Evolutionary conservation across 2,329 filamentous ascomycete species (phyloP).

Genomic region (Trichothecium sympodiale): DNA sequence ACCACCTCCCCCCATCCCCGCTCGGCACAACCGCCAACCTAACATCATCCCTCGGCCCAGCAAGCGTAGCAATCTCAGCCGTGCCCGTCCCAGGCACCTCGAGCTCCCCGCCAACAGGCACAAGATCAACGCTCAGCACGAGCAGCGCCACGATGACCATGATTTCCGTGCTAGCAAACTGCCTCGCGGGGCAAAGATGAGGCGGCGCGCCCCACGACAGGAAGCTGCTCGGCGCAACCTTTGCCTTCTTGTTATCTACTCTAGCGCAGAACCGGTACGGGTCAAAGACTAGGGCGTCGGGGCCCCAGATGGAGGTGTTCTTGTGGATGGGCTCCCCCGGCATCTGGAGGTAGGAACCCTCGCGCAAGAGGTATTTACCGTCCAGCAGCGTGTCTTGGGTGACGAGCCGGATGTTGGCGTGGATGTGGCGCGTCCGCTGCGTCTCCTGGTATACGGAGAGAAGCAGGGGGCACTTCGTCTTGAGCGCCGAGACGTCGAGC

Average conservation of each 20-base stretch:
- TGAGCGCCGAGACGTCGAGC: slow-evolving; percentile 21
- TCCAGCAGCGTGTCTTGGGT: slow-evolving; percentile 21
- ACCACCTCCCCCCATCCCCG: too few relatives aligned
- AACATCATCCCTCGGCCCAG: too few relatives aligned
- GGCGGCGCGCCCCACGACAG: slow-evolving; percentile 17
- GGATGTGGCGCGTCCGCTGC: slow-evolving; percentile 15
- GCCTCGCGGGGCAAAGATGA: slow-evolving; percentile 16
- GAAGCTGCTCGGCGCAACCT: slow-evolving; percentile 3
- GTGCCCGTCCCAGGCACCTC: too few relatives aligned
- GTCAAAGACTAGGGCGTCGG: slow-evolving; percentile 15
- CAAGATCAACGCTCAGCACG: slow-evolving; percentile 7
- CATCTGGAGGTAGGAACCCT: slow-evolving; percentile 21
- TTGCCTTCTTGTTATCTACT: neutral
- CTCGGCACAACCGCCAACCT: too few relatives aligned
- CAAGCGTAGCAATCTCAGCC: too few relatives aligned
- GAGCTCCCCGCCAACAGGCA: neutral
- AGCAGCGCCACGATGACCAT: slow-evolving; percentile 11
- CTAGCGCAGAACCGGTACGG: slow-evolving; percentile 17
- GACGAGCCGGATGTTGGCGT: slow-evolving; percentile 18
- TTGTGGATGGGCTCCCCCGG: slow-evolving; percentile 19
- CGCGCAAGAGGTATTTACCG: slow-evolving; percentile 21
- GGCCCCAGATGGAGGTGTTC: slow-evolving; percentile 21
- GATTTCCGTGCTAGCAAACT: slow-evolving; percentile 17
- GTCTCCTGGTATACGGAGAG: slow-evolving; percentile 25
- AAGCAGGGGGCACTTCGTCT: slow-evolving; percentile 20